Evolutionary conservation across 73 alveolate genomes (phyloP), one percentile per base, ranked within the genome.

Genomic region (Blepharisma stoltei): DNA sequence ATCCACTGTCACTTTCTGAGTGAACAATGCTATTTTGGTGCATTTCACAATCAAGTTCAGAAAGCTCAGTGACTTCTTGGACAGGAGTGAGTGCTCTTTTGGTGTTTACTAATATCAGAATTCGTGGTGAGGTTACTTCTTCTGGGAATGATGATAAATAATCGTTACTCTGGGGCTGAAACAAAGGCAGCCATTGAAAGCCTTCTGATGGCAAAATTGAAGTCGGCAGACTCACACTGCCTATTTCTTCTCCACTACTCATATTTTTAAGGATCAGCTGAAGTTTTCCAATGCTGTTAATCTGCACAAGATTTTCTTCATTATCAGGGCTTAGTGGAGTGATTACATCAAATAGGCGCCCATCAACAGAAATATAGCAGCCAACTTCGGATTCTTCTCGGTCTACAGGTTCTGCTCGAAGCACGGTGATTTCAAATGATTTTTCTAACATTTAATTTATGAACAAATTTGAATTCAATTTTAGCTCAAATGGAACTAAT

Each of bases 111-210:
- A 60, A 25, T 8, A 60, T 60, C 38, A 60, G 45, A 11, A 60
- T 14, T 60, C 23, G 14, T 0, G 18, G 18, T 5, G 14, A 14
- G 14, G 14, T 38, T 20, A 60, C 73, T 60, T 60, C 73, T 60
- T 60, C 73, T n/a, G 73, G 73, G 2, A 60, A 38, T n/a, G 73
- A 20, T 8, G 14, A 25, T 2, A 60, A 14, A 8, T 60, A 38
- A 25, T 60, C 73, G n/a, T 60, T 60, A 14, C 46, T 38, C 73
- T 14, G 14, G 46, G 14, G 14, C 49, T 11, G 23, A 25, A 20
- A 60, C n/a, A 60, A 38, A 60, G 73, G 73, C 37, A 60, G 46
- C 73, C 73, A 60, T 25, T 60, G 73, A 25, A 60, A 60, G 5
- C 73, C 73, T 25, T 60, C 73, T n/a, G 38, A 8, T 1, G 73